phyloP scores from a whole-genome alignment of 495 filamentous ascomycete genomes.

The Pyrenula massariospora region DNA sequence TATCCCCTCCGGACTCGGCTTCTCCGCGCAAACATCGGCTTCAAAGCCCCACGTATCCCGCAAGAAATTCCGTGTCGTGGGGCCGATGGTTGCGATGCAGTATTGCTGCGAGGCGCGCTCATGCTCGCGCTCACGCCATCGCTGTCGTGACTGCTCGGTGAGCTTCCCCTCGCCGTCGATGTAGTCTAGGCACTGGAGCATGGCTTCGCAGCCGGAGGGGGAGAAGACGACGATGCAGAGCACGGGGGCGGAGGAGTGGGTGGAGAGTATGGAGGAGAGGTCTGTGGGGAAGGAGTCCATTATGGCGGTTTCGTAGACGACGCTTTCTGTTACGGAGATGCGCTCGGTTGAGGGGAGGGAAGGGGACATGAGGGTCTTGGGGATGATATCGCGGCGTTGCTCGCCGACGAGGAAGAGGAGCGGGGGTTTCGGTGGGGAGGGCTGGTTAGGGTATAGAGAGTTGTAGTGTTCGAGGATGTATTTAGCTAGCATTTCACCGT shows the following conservation, averaged over 20 bases:
- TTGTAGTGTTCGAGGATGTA: slow-evolving; percentile 69
- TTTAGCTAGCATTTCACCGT: slow-evolving; percentile 62
- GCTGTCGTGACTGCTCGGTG: not conserved
- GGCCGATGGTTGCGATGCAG: slow-evolving; percentile 79
- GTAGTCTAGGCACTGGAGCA: slow-evolving; percentile 55
- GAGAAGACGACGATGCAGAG: slow-evolving; percentile 93
- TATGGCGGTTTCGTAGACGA: slow-evolving; percentile 77
- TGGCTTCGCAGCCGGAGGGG: slow-evolving; percentile 72
- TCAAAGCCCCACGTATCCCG: slow-evolving; percentile 51
- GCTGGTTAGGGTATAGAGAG: slow-evolving; percentile 4
- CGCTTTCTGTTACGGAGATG: slow-evolving; percentile 61
- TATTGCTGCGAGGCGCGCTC: slow-evolving; percentile 14
- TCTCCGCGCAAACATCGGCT: slow-evolving; percentile 72
- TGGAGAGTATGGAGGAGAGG: not conserved
- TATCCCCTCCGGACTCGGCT: slow-evolving; percentile 77
- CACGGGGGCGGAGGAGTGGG: slow-evolving; percentile 1
- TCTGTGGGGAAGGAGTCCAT: slow-evolving; percentile 49
- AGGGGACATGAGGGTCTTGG: slow-evolving; percentile 53
- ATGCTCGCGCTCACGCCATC: not conserved
- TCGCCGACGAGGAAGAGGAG: slow-evolving; percentile 84
- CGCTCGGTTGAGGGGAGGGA: slow-evolving; percentile 23
- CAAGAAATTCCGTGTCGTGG: slow-evolving; percentile 77
- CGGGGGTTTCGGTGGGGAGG: slow-evolving; percentile 33
- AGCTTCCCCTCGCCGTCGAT: slow-evolving; percentile 25
- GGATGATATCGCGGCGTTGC: slow-evolving; percentile 77